phyloP scores from a whole-genome alignment of 179 eudicot genomes.

The Nepenthes alata region DNA sequence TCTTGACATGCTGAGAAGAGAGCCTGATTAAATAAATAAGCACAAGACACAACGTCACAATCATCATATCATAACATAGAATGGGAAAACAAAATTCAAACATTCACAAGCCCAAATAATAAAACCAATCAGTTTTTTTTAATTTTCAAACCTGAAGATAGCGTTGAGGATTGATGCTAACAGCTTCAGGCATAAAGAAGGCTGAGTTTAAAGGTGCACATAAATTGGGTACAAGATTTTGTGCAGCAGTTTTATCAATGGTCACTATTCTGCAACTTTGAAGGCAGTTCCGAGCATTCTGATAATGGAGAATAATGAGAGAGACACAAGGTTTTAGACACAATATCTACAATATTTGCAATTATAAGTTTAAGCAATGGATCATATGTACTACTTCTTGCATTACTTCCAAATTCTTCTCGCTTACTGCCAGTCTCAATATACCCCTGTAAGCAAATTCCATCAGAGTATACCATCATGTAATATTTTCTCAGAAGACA shows the following conservation, averaged over 20 bases:
- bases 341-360: too few relatives aligned
- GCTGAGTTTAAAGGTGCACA: constrained; percentile 59
- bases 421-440: constrained; percentile 63
- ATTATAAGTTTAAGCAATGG: not conserved
- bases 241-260: constrained; percentile 45
- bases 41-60: not conserved
- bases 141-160: constrained; percentile 62
- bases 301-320: constrained; percentile 17
- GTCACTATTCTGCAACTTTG: constrained; percentile 60
- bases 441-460: constrained; percentile 57
- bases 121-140: not conserved
- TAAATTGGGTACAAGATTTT: constrained; percentile 54
- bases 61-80: not conserved
- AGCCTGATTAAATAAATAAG: constrained; percentile 33
- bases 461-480: constrained; percentile 3
- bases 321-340: too few relatives aligned
- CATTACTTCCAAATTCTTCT: constrained; percentile 61
- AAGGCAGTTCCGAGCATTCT: constrained; percentile 73
- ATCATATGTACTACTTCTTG: constrained; percentile 35
- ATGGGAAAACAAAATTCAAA: constrained; percentile 2
- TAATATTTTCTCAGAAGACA: not conserved
- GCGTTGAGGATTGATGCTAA: constrained; percentile 58
- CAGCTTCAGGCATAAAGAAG: constrained; percentile 85
- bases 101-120: not conserved
- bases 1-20: constrained; percentile 63